These are phyloP conservation scores for Shiraia sp. DNA, from an alignment of 2,329 filamentous ascomycete genomes.

Conservation along the genomic window DNA sequence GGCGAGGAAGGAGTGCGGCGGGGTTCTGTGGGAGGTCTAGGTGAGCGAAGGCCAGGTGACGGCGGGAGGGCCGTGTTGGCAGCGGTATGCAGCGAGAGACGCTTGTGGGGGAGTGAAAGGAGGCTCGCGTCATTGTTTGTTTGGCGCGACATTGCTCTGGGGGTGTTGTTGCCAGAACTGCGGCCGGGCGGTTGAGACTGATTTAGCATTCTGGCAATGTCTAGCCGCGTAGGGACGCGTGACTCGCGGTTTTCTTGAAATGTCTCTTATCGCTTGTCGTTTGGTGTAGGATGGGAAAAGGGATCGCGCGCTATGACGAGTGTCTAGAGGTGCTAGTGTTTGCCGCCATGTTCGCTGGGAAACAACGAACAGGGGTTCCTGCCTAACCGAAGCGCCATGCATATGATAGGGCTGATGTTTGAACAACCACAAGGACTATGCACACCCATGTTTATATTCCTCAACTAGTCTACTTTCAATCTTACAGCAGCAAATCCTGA, in stretches of 20 bases:
- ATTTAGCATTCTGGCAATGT: constrained; percentile 32
- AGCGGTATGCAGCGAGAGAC: constrained; percentile 43
- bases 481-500: constrained; percentile 35
- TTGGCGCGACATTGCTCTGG: constrained; percentile 22
- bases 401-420: background rate
- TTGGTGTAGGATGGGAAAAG: constrained; percentile 21
- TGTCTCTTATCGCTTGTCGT: constrained; percentile 5
- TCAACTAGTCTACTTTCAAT: background rate
- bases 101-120: constrained; percentile 39
- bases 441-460: too few species aligned
- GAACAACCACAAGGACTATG: background rate
- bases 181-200: constrained; percentile 14
- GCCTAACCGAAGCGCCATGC: too few species aligned
- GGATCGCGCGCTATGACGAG: constrained; percentile 1
- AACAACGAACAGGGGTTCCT: too few species aligned
- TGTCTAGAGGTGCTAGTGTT: too few species aligned
- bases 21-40: constrained; percentile 19
- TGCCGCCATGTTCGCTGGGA: too few species aligned
- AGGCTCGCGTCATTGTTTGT: constrained; percentile 43
- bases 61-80: constrained; percentile 34
- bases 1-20: constrained; percentile 34
- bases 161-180: constrained; percentile 11
- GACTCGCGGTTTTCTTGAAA: constrained; percentile 12
- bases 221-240: constrained; percentile 30
- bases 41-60: constrained; percentile 35